Conservation (phyloP, 2,329 filamentous ascomycete species). For the Diaporthe ilicicola region DNA sequence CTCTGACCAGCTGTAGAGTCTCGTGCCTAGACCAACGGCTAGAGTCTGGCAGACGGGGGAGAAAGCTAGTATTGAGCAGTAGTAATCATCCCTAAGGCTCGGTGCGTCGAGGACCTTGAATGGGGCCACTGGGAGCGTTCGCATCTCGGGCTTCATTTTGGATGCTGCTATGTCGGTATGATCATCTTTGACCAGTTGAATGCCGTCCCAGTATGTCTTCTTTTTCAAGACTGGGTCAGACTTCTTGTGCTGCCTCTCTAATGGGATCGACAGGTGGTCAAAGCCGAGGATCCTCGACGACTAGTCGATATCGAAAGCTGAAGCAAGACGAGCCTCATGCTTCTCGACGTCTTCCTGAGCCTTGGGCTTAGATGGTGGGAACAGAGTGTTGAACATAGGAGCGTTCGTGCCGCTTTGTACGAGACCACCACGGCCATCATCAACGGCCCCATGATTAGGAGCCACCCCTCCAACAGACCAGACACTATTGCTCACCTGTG, state of each 20-base stretch:
- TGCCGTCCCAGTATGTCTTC: conserved; percentile 53
- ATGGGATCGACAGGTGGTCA: conserved; percentile 40
- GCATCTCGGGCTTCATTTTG: conserved; percentile 39
- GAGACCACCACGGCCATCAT: conserved; percentile 70
- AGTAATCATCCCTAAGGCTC: conserved; percentile 91
- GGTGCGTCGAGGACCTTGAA: conserved; percentile 94
- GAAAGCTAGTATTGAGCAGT: conserved; percentile 91
- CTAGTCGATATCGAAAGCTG: conserved; percentile 82
- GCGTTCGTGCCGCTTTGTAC: conserved; percentile 78
- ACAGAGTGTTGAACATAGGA: conserved; percentile 66
- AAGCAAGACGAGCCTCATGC: conserved; percentile 78
- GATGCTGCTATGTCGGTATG: conserved; percentile 35
- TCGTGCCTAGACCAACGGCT: conserved; percentile 81
- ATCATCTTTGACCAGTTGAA: conserved; percentile 47
- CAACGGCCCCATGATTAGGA: conserved; percentile 60
- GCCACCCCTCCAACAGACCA: conserved; percentile 81
- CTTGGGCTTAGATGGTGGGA: conserved; percentile 50
- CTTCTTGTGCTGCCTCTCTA: conserved; percentile 24
- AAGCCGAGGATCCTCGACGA: conserved; percentile 72
- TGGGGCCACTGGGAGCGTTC: conserved; percentile 72
- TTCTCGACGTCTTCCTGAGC: conserved; percentile 70
- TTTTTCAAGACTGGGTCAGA: conserved; percentile 29
- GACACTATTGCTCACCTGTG: conserved; percentile 71
- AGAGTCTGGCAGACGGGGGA: conserved; percentile 77
- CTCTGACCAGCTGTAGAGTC: conserved; percentile 92